Percentiles rank a stretch among this genome's conserved stretches.
These are phyloP conservation scores for Lecanicillium sp. DNA, from an alignment of 2,329 filamentous ascomycete species.

Conservation along the genomic window DNA sequence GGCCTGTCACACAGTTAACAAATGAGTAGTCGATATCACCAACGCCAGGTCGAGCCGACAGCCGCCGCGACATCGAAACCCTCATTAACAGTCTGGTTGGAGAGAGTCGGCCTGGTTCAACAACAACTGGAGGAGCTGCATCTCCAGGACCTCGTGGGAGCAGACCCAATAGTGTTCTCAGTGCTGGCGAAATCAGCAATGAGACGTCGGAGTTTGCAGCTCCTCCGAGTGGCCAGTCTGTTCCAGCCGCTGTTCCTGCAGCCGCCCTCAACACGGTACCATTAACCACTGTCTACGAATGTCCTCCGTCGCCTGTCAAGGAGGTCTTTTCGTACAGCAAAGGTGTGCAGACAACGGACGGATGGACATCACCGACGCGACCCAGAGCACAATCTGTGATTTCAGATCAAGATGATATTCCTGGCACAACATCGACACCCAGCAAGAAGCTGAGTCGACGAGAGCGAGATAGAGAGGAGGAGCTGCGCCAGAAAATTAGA, in stretches of 20 bases:
- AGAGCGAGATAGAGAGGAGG: constrained; percentile 77
- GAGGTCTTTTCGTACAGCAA: constrained; percentile 97
- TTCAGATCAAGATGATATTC: constrained; percentile 54
- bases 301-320: constrained; percentile 62
- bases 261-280: constrained; percentile 69
- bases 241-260: constrained; percentile 28
- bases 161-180: constrained; percentile 79
- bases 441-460: constrained; percentile 71
- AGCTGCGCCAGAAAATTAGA: constrained; percentile 74
- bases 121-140: constrained; percentile 51
- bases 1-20: constrained; percentile 4
- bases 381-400: constrained; percentile 29
- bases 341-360: constrained; percentile 82
- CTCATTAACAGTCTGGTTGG: constrained; percentile 79
- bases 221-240: constrained; percentile 32
- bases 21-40: constrained; percentile 49
- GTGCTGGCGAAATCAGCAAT: constrained; percentile 71
- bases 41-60: constrained; percentile 59
- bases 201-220: constrained; percentile 56
- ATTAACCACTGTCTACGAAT: constrained; percentile 72
- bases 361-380: constrained; percentile 52
- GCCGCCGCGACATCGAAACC: constrained; percentile 69
- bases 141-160: constrained; percentile 65
- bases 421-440: constrained; percentile 47
- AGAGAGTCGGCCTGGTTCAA: constrained; percentile 64